Evolutionary conservation across 2,329 filamentous ascomycete genomes (phyloP), one percentile per base, ranked within the genome.

Genomic region (Onygena corvina): DNA sequence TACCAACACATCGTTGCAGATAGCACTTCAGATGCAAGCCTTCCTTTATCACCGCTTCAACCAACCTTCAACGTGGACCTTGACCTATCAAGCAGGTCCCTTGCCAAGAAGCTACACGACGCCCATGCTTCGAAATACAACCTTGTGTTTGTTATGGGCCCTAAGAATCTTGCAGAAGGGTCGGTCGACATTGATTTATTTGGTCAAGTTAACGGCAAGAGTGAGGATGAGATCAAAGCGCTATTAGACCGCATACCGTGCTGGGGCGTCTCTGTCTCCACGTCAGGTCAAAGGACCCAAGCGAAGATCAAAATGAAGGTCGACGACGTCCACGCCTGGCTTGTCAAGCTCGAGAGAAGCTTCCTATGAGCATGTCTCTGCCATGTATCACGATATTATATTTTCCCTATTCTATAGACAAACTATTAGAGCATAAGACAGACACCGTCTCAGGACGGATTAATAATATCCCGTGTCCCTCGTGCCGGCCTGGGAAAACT

Each of bases 91-190:
- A 69, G 74, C 11, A 75, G 79, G 47, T 72, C 76, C 0, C 63
- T 93, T 6, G 72, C 74, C 1, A 77, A 80, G 60, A 93, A 92
- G 64, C 74, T 87, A 18, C 74, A 75, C 27, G 79, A 84, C 60
- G 87, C 86, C n/a, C 81, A 77, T 55, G 62, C 67, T 44, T 83
- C 80, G 64, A 81, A 81, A 34, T 92, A 89, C 62, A 80, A 83
- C 48, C 71, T 85, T 49, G 79, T 92, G 47, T 73, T 86, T 27
- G 79, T 88, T 1, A 71, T 92, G 8, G 88, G 88, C 1, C 71
- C 78, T 25, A 73, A 73, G 50, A 80, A 89, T 56, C 65, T 84
- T 3, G 67, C 71, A 12, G 71, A 70, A 8, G 71, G 72, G 35
- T 75, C 71, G 12, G 69, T 88, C 31, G 65, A 64, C 16, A 50